Conservation (phyloP, 495 filamentous ascomycete genomes). For the Neurospora sp. region DNA sequence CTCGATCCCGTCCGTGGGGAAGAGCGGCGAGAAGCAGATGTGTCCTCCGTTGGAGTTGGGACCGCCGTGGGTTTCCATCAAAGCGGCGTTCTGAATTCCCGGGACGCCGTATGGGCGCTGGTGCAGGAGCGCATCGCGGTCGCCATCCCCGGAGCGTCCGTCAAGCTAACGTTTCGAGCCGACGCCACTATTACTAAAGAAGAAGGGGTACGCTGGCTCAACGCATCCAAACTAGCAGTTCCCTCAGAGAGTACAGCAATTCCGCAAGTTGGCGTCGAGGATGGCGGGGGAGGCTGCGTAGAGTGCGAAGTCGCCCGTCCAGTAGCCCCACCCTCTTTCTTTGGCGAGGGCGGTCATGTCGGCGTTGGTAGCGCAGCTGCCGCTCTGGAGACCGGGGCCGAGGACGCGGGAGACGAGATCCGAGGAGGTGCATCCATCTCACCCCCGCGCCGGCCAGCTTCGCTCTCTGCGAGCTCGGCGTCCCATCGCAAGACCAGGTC, state of each 20-base stretch:
- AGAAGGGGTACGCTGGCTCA: not conserved
- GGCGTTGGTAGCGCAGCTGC: conserved; percentile 25
- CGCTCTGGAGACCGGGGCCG: conserved; percentile 21
- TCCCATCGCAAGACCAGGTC: conserved; percentile 32
- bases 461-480: conserved; percentile 33
- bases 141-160: not conserved
- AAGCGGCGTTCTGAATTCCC: not conserved
- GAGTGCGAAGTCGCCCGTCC: conserved; percentile 34
- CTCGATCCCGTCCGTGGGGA: not conserved
- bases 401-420: conserved; percentile 23
- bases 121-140: too few species aligned
- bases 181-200: not conserved
- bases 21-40: conserved; percentile 1
- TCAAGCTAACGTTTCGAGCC: conserved; percentile 1
- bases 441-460: conserved; percentile 33
- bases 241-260: not conserved
- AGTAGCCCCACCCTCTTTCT: conserved; percentile 26
- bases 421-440: conserved; percentile 21
- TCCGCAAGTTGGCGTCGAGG: conserved; percentile 22
- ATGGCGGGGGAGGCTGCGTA: conserved; percentile 29
- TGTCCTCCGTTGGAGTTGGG: not conserved
- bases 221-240: not conserved
- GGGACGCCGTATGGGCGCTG: conserved; percentile 1
- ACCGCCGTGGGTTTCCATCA: conserved; percentile 3
- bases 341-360: conserved; percentile 10